A percentile compares a stretch with the other conserved stretches of the same genome.
Evolutionary conservation across 2,329 filamentous ascomycete species (phyloP).

Genomic region (Penicillium sp.): DNA sequence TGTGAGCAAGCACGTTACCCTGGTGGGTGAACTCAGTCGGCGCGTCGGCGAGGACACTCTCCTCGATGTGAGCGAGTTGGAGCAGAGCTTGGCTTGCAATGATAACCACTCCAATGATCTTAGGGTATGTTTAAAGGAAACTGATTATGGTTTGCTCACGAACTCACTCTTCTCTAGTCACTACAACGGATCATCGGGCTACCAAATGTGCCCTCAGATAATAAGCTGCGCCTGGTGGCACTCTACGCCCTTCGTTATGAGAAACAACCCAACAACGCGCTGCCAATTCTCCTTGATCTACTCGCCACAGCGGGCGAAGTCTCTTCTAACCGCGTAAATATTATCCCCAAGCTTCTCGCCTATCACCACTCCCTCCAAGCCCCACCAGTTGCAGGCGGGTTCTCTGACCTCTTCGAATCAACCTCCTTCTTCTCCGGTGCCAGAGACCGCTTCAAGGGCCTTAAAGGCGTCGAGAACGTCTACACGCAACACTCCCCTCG

Average conservation of each 20-base stretch:
- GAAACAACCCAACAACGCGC: constrained; percentile 77
- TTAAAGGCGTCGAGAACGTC: constrained; percentile 97
- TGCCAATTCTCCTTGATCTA: constrained; percentile 82
- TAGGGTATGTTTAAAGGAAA: constrained; percentile 59
- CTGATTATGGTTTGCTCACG: not conserved
- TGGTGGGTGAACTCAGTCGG: constrained; percentile 89
- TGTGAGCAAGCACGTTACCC: constrained; percentile 95
- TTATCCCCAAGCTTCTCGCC: constrained; percentile 75
- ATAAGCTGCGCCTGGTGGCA: constrained; percentile 85
- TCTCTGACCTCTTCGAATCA: constrained; percentile 89
- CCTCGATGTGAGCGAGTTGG: constrained; percentile 93
- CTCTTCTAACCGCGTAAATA: constrained; percentile 68
- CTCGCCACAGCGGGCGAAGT: constrained; percentile 81
- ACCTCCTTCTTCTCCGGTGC: constrained; percentile 88
- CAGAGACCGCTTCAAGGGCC: constrained; percentile 81
- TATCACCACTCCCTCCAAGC: constrained; percentile 87
- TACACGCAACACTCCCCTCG: constrained; percentile 96
- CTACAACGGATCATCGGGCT: constrained; percentile 84
- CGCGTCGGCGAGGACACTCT: constrained; percentile 81
- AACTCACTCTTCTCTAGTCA: constrained; percentile 51
- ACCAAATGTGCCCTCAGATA: constrained; percentile 70
- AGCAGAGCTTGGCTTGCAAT: constrained; percentile 94
- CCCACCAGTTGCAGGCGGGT: constrained; percentile 70
- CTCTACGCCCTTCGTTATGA: constrained; percentile 94
- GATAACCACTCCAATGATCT: constrained; percentile 90